Base-by-base conservation (phyloP, 345 rosid genomes). In the Raphanus raphanistrum region DNA sequence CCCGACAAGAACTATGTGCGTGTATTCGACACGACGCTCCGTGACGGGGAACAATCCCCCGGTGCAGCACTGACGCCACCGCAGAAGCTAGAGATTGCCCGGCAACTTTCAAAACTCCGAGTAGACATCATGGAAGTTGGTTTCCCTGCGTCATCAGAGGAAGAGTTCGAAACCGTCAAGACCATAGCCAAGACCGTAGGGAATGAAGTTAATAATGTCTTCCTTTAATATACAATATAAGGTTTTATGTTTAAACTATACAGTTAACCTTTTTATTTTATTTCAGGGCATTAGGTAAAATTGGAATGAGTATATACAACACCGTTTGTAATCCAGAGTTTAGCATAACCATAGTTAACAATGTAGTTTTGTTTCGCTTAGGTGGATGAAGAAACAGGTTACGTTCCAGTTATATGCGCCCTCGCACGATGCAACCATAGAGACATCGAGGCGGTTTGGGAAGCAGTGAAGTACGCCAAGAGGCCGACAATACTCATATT, bases 1-100 rank as follows among this genome's bases (percentile, higher is more conserved):
- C 63, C 89, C 0, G 90, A 89, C 80, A 89, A 92, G 27, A 76
- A 78, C 59, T 92, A 92, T 54, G 93, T 94, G 45, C 95, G 97
- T 73, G 67, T 92, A 55, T 89, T 94, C 66, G 97, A 94, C 81
- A 94, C 97, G 63, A 94, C 98, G 31, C 98, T 90, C 77, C 97
- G 98, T 38, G 97, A 92, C 57, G 97, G 98, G 16, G 98, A 94
- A 75, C 98, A 92, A 83, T 84, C 98, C 71, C 97, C 97, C 0
- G 98, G 98, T 72, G 98, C 93, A 81, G 78, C 96, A 21, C 79
- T 94, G 43, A 90, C 97, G 21, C 85, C 97, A 58, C 88, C 88
- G 64, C 93, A 92, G 82, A 92, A 92, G 77, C 85, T 92, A 7
- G 89, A 86, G 81, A 90, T 94, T 25, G 97, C 97, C 10, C 86